phyloP scores from a whole-genome alignment of 2,329 filamentous ascomycete genomes.

The Aaosphaeria arxii region DNA sequence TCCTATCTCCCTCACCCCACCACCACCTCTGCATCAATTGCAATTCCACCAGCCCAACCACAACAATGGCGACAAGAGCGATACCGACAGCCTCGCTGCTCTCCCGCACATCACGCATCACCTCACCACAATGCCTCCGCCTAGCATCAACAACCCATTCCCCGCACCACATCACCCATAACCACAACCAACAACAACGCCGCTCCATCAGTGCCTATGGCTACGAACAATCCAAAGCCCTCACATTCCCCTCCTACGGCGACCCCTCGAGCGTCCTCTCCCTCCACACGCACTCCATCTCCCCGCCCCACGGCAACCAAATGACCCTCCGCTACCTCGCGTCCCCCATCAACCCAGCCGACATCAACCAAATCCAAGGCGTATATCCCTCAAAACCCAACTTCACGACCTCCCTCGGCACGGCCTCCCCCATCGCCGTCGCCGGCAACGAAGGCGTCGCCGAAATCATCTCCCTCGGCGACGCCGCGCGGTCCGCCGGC shows the following conservation, averaged over 20 bases:
- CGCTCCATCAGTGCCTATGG: conserved; percentile 63
- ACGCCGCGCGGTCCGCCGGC: conserved; percentile 50
- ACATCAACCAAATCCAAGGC: conserved; percentile 97
- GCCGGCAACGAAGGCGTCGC: conserved; percentile 92
- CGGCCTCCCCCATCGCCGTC: conserved; percentile 70
- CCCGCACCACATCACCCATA: background rate
- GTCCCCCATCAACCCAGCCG: conserved; percentile 91
- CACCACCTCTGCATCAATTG: background rate
- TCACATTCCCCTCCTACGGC: conserved; percentile 72
- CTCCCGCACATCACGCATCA: conserved; percentile 3
- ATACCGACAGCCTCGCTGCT: conserved; percentile 14
- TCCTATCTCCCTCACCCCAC: background rate
- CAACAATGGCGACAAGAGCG: conserved; percentile 24
- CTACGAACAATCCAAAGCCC: conserved; percentile 81
- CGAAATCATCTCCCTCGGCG: conserved; percentile 73
- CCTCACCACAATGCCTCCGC: conserved; percentile 16
- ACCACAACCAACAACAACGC: conserved; percentile 23
- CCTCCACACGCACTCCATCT: conserved; percentile 73
- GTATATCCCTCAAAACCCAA: conserved; percentile 85
- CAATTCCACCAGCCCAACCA: background rate
- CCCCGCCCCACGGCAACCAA: conserved; percentile 65
- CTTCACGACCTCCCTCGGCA: conserved; percentile 75
- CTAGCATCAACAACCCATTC: background rate
- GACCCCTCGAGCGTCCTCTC: conserved; percentile 70
- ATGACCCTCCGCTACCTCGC: conserved; percentile 85